These are phyloP conservation scores for Solanum chaucha DNA, from an alignment of 257 asterid genomes.

Conservation along the genomic window DNA sequence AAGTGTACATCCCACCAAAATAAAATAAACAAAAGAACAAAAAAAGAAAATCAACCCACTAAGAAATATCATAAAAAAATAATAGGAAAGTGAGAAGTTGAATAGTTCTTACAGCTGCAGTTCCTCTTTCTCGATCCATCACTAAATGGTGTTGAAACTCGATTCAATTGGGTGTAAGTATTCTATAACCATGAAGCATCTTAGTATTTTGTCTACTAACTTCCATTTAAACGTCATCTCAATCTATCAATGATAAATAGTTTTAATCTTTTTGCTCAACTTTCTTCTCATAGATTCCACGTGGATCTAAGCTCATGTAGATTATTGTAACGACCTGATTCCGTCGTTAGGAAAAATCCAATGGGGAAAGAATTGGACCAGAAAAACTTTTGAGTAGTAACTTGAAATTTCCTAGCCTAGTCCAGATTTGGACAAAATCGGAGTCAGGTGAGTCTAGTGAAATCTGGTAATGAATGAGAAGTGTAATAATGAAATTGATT, in stretches of 20 bases:
- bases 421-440: too few species aligned
- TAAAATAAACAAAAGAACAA: too few species aligned
- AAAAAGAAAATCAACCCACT: not conserved
- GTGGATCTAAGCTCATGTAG: not conserved
- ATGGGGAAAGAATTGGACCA: too few species aligned
- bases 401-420: too few species aligned
- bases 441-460: too few species aligned
- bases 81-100: not conserved
- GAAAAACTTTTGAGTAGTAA: too few species aligned
- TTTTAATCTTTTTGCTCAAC: not conserved
- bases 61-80: not conserved
- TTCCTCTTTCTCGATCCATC: not conserved
- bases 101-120: not conserved
- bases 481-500: too few species aligned
- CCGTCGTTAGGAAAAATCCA: too few species aligned
- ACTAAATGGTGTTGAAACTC: not conserved
- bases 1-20: not conserved
- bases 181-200: not conserved
- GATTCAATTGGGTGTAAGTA: not conserved
- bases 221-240: not conserved
- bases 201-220: not conserved
- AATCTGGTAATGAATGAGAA: too few species aligned
- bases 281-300: not conserved
- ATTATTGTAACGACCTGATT: too few species aligned
- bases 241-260: not conserved